Evolutionary conservation across 768 basidiomycete species (phyloP).

Genomic region (Amanita pseudoporphyria): DNA sequence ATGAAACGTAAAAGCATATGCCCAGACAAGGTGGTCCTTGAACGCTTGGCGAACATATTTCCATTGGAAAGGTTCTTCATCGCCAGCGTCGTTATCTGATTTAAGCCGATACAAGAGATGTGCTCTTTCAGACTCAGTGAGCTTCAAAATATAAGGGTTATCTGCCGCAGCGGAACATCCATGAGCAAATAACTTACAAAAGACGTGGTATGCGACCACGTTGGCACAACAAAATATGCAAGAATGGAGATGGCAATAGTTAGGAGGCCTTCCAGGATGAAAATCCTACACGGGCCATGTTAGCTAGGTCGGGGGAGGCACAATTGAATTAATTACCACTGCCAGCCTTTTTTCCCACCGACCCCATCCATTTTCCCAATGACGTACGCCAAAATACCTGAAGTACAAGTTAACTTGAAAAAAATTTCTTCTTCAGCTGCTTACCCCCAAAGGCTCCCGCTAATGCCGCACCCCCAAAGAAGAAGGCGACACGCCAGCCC

Average conservation of each 20-base stretch:
- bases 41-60: conserved; percentile 44
- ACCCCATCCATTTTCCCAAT: conserved; percentile 55
- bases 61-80: conserved; percentile 49
- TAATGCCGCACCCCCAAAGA: conserved; percentile 52
- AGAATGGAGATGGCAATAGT: conserved; percentile 37
- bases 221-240: conserved; percentile 47
- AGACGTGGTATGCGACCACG: conserved; percentile 46
- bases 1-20: conserved; percentile 51
- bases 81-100: conserved; percentile 45
- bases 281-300: conserved; percentile 31
- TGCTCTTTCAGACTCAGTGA: conserved; percentile 41
- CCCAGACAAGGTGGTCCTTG: conserved; percentile 50
- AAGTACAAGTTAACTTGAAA: background rate
- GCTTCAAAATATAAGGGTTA: conserved; percentile 21
- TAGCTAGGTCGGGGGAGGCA: no score
- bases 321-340: conserved; percentile 29
- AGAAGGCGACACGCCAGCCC: conserved; percentile 51
- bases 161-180: background rate
- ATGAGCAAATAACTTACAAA: conserved; percentile 15
- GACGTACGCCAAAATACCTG: conserved; percentile 47
- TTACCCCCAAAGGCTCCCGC: conserved; percentile 56
- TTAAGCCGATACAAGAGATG: conserved; percentile 39
- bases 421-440: conserved; percentile 1
- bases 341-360: conserved; percentile 52
- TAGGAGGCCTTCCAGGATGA: conserved; percentile 46